These are phyloP conservation scores for Linnemannia schmuckeri DNA, from an alignment of 192 early-diverging fungal genomes.

Conservation along the genomic window DNA sequence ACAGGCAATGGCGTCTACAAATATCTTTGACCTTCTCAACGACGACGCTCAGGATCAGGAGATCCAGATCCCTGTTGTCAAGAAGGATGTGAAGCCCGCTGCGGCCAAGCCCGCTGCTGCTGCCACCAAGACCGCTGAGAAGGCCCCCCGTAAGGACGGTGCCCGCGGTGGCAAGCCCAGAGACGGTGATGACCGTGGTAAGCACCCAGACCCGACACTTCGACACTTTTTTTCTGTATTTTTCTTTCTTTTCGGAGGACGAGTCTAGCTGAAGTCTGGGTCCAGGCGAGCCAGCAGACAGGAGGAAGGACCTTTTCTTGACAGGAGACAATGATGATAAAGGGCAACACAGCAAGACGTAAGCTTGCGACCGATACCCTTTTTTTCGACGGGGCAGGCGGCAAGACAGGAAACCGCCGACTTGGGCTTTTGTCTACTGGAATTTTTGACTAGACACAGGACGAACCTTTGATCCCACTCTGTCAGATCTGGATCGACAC, in stretches of 20 bases:
- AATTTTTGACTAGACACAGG: not conserved
- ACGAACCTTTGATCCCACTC: slow-evolving; percentile 25
- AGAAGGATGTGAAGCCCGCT: slow-evolving; percentile 55
- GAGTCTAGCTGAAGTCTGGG: not conserved
- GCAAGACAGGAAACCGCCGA: not conserved
- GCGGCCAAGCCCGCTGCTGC: slow-evolving; percentile 37
- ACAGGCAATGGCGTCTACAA: slow-evolving; percentile 60
- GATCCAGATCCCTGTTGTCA: slow-evolving; percentile 56
- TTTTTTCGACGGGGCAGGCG: not conserved
- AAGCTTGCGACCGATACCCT: no score
- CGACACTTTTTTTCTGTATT: not conserved
- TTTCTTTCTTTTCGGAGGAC: not conserved
- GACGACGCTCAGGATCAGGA: slow-evolving; percentile 59
- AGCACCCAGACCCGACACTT: not conserved
- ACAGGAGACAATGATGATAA: not conserved
- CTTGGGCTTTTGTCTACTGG: not conserved
- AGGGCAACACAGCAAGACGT: no score
- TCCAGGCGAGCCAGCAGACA: not conserved
- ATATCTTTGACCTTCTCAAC: slow-evolving; percentile 62
- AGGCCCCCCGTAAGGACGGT: slow-evolving; percentile 55
- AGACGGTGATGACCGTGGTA: slow-evolving; percentile 55
- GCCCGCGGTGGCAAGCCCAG: slow-evolving; percentile 55
- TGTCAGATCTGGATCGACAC: not conserved
- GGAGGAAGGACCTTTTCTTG: no score
- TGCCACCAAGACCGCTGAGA: slow-evolving; percentile 48